Evolutionary conservation across 1,284 basidiomycete species (phyloP), one percentile per base, ranked within the genome.

Genomic region (Ustilago trichophora): DNA sequence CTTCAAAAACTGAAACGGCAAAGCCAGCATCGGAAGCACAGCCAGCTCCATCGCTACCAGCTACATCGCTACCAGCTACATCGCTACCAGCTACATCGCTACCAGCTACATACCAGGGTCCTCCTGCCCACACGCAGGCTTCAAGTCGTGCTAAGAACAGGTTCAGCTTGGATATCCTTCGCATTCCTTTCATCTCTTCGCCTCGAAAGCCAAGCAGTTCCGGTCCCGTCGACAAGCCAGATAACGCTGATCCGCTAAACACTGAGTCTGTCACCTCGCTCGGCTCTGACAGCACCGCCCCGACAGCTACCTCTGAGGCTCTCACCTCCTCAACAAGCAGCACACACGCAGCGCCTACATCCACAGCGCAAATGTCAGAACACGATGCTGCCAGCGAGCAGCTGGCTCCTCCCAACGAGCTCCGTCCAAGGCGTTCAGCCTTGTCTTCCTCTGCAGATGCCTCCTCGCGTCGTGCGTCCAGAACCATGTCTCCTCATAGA

Each of bases 81-180:
- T n/a, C n/a, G n/a, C n/a, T n/a, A n/a, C 7, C 49, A 22, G 6
- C 32, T 7, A 13, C 36, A 1, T 18, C 27, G 6, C 3, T 36
- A 19, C 21, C 29, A 12, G 15, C 37, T 6, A 6, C 47, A 9
- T 10, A 22, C 21, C 15, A 8, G 9, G n/a, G 6, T 18, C 12
- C 35, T n/a, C 10, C 25, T 19, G 12, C 41, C 8, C 41, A 52
- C 21, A 21, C 18, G 18, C 9, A 25, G 1, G 24, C 8, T n/a
- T n/a, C n/a, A n/a, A n/a, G n/a, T 13, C 49, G 40, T 13, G 41
- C 15, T 3, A 70, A 62, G 46, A 57, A 53, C n/a, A n/a, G 62
- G 9, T 70, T 70, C 51, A 65, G 67, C 43, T 33, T 65, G n/a
- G 46, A 70, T 22, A 53, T 45, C 3, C 25, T 70, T 5, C 56